A percentile compares a stretch with the other conserved stretches of the same genome.
Evolutionary conservation across 2,329 filamentous ascomycete species (phyloP).

Genomic region (Colletotrichum caudatum): DNA sequence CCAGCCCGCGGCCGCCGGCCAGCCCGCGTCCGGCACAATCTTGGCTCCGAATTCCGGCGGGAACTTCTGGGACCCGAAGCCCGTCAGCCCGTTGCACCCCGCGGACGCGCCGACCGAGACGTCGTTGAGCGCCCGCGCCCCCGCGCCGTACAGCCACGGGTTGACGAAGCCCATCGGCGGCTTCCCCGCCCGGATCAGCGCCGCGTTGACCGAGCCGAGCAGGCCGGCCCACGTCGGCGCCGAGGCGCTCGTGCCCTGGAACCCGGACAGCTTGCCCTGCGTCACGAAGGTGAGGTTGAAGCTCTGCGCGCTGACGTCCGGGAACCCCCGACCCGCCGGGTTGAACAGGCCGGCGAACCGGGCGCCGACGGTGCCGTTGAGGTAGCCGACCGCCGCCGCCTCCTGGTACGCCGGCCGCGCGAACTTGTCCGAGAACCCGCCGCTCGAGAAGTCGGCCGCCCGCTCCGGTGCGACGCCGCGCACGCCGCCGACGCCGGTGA

Average conservation of each 20-base stretch:
- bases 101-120: conserved; percentile 51
- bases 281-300: conserved; percentile 45
- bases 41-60: conserved; percentile 46
- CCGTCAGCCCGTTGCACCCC: conserved; percentile 50
- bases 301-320: conserved; percentile 66
- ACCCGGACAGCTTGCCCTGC: conserved; percentile 43
- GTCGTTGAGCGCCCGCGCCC: conserved; percentile 50
- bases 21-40: conserved; percentile 46
- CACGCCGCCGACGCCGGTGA: conserved; percentile 73
- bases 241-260: conserved; percentile 59
- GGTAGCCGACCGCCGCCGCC: conserved; percentile 59
- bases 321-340: conserved; percentile 65
- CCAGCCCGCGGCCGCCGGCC: conserved; percentile 50
- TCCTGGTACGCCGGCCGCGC: conserved; percentile 57
- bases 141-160: conserved; percentile 66
- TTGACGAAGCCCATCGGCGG: conserved; percentile 71
- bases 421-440: conserved; percentile 63
- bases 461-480: conserved; percentile 62
- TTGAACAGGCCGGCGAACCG: conserved; percentile 63
- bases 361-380: conserved; percentile 53
- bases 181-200: conserved; percentile 65
- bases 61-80: conserved; percentile 18
- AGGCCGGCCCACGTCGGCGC: conserved; percentile 72
- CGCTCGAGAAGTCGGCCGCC: conserved; percentile 64
- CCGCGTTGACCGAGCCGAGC: conserved; percentile 73